Evolutionary conservation across 306 rosid genomes (phyloP), one percentile per base, ranked within the genome.

Genomic region (Cicer chorassanicum): DNA sequence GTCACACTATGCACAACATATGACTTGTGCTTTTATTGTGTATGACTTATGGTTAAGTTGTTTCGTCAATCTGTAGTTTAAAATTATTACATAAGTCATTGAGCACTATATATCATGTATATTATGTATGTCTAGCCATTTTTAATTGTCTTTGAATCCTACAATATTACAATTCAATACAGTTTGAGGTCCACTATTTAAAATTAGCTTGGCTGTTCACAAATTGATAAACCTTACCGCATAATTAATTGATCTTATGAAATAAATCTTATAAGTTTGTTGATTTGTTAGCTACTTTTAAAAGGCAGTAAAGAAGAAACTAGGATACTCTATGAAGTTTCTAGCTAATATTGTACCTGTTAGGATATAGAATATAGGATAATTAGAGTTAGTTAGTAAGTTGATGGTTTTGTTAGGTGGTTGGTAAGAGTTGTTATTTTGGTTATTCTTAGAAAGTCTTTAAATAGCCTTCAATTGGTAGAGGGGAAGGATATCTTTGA

Each of bases 271-370:
- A 14, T 21, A 14, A 39, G 39, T 48, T 72, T 65, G 46, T 38
- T 45, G 39, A 15, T 40, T 62, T 56, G 9, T 36, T 56, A 34
- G 24, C 65, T 18, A 21, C 56, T 57, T 39, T 57, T 56, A 6
- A 18, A 44, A 13, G 50, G 70, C 2, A 56, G 56, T 49, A 66
- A 44, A 34, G 48, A 51, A 51, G 61, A 63, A 65, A 54, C 34
- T 72, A 42, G 51, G 36, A 4, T 50, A 21, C 8, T 34, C 43
- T 6, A n/a, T 55, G 42, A 63, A 39, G 34, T 48, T 48, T 74
- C 34, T 29, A 61, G 12, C 62, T 39, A 72, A 43, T 68, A 57
- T 18, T 60, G 49, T 34, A 29, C 36, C 36, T 29, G 0, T 29
- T 29, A 29, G 36, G 36, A 29, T 29, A 29, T 29, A 4, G 5